Base-by-base conservation (phyloP, 2,329 filamentous ascomycete genomes). In the Talaromyces rugulosus region DNA sequence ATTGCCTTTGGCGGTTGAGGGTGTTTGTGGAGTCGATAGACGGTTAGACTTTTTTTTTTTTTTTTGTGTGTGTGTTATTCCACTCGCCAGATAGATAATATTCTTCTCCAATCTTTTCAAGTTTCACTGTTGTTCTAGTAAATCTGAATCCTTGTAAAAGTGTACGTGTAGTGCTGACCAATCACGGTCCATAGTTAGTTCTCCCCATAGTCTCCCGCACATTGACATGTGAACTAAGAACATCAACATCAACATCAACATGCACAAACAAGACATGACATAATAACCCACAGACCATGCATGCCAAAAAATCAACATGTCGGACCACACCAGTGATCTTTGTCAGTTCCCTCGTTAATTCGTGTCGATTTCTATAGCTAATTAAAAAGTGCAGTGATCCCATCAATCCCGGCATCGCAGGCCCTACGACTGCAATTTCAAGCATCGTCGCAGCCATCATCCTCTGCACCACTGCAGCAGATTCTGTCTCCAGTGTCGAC, bases 321-420 rank as follows among this genome's bases (percentile, higher is more conserved):
- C 18, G 1, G 31, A 28, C 31, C 28, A 42, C 8, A 23, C 36
- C 7, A 33, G 9, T 47, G 55, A 61, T 16, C 52, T 33, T 30
- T 1, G 30, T 50, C 31, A 27, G 12, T n/a, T 34, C 1, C 30
- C 23, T 23, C 23, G 23, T 23, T 23, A 23, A 23, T 23, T 23
- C 2, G 23, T 23, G 2, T 23, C 23, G 23, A 23, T 23, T 23
- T 31, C 6, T 8, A 51, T 28, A 6, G 28, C 4, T 61, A 62
- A 61, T 56, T 65, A n/a, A 63, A 27, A 14, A 34, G 8, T 33
- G 11, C 60, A 75, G 74, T 63, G 27, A 67, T 73, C 56, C 64
- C 70, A 50, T 77, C 71, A 11, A 73, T 74, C 44, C 70, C 74
- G 8, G 74, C 74, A 33, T 76, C 74, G 11, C 74, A 76, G 64